These are phyloP conservation scores for Chlamydomonas asymmetrica DNA, from an alignment of 139 green algal species.

Conservation along the genomic window DNA sequence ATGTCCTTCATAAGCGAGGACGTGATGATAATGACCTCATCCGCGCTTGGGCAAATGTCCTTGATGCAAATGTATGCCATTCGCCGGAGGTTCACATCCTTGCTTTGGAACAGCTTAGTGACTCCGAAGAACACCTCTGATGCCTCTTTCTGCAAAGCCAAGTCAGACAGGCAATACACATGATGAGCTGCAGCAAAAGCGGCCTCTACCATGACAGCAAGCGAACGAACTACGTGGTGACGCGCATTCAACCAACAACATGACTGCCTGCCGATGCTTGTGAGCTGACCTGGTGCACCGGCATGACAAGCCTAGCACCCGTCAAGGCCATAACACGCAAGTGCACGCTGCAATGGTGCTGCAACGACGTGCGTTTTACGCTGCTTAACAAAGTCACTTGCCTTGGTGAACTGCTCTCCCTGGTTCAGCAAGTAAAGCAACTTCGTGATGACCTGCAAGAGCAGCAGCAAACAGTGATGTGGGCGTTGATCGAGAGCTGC, in stretches of 20 bases:
- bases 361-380: no score
- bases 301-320: no score
- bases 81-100: constrained; percentile 90
- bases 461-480: neutral
- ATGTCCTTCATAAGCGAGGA: constrained; percentile 99
- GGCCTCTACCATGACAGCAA: constrained; percentile 13
- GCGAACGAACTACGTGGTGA: neutral
- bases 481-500: neutral
- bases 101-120: constrained; percentile 98
- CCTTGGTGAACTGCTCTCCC: constrained; percentile 98
- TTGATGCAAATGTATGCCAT: constrained; percentile 99
- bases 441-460: constrained; percentile 97
- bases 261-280: no score
- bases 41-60: constrained; percentile 90
- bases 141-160: constrained; percentile 92
- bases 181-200: neutral
- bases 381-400: no score
- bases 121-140: constrained; percentile 98
- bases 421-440: constrained; percentile 97
- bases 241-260: no score
- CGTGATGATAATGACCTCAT: constrained; percentile 99
- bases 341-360: no score
- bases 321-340: no score
- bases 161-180: no score
- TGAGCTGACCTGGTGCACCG: no score